A percentile compares a stretch with the other conserved stretches of the same genome.
phyloP scores from a whole-genome alignment of 225 moss, liverwort and hornwort genomes.

The Marchantia paleacea region DNA sequence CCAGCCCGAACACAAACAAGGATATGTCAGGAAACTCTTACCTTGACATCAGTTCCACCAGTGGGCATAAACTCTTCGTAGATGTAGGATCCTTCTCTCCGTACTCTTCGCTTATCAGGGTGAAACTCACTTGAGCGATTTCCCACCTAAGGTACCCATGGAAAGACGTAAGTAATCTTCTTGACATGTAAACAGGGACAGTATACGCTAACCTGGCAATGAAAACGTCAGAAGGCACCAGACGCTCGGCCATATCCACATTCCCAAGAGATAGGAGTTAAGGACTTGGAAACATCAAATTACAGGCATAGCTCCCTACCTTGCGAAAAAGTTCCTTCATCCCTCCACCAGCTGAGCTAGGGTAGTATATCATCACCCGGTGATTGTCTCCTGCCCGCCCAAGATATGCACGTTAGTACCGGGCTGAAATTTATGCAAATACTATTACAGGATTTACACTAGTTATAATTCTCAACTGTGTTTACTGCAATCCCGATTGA shows the following conservation, averaged over 20 bases:
- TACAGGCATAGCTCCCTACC: constrained; percentile 36
- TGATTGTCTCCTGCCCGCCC: constrained; percentile 81
- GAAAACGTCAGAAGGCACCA: too few species aligned
- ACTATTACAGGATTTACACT: too few species aligned
- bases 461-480: too few species aligned
- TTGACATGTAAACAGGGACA: too few species aligned
- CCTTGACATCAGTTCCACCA: constrained; percentile 99
- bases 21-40: constrained; percentile 14
- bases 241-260: too few species aligned
- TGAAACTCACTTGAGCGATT: constrained; percentile 99
- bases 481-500: too few species aligned
- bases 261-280: too few species aligned
- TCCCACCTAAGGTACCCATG: constrained; percentile 58
- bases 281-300: neutral
- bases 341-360: constrained; percentile 99
- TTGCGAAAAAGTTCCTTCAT: constrained; percentile 99
- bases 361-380: constrained; percentile 98
- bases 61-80: constrained; percentile 99
- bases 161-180: neutral
- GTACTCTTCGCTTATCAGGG: constrained; percentile 81
- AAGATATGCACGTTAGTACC: neutral
- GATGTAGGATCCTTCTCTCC: constrained; percentile 92
- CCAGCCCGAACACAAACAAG: too few species aligned
- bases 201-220: too few species aligned
- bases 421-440: too few species aligned